Conservation (phyloP, 768 basidiomycete genomes). For the Neoboletus subvelutipes region DNA sequence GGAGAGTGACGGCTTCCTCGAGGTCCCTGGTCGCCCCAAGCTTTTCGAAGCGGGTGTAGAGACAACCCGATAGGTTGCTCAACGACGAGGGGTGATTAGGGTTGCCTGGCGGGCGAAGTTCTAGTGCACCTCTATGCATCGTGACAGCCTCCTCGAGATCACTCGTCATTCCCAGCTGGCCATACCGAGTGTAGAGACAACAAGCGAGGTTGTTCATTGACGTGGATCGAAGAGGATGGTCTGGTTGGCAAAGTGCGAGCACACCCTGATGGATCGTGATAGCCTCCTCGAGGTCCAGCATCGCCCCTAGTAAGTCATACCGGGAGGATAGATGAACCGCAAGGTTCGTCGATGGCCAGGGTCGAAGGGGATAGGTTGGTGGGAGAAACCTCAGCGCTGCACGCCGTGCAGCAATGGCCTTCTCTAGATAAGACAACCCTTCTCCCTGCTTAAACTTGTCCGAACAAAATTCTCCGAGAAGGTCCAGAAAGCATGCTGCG, state of each 20-base stretch:
- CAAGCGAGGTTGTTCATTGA: too few species aligned
- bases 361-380: neutral
- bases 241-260: too few species aligned
- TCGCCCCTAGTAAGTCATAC: neutral
- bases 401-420: constrained; percentile 18
- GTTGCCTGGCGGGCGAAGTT: too few species aligned
- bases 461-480: too few species aligned
- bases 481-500: too few species aligned
- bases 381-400: neutral
- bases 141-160: too few species aligned
- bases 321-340: neutral
- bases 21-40: constrained; percentile 9
- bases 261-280: neutral
- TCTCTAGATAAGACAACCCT: constrained; percentile 12
- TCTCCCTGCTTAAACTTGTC: neutral
- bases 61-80: constrained; percentile 1
- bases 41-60: neutral
- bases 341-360: neutral
- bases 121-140: too few species aligned
- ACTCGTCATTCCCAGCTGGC: too few species aligned
- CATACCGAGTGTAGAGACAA: too few species aligned
- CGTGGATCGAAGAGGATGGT: too few species aligned
- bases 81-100: neutral
- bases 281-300: neutral
- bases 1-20: constrained; percentile 16